Base-by-base conservation (phyloP, 352 stramenopile species). In the Stramenopiles sp. region DNA sequence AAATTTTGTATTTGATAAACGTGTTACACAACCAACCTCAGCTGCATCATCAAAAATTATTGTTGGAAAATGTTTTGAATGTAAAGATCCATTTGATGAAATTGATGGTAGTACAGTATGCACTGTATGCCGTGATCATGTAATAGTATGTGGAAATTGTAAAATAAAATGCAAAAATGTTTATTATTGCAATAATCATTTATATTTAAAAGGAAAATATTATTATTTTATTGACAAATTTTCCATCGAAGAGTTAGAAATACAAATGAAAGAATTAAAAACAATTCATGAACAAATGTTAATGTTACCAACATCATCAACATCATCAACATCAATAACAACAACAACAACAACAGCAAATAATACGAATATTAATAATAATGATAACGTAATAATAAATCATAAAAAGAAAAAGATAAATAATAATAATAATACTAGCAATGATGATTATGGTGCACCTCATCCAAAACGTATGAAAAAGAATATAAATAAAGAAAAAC, bases 1-100 rank as follows among this genome's bases (percentile, higher is more conserved):
- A 43, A 88, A 90, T 78, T 91, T 91, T 85, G 86, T 90, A 6
- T 93, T 93, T 79, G 88, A 93, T 83, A 82, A 74, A 6, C 78
- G 83, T 43, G 65, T 76, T 4, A 76, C 65, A 20, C 65, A 76
- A 33, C 65, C 65, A 13, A 81, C 90, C 73, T 78, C 90, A 69
- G 89, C 79, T 80, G 83, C 84, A 30, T 89, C 86, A 13, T 79
- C 84, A 13, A 77, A 83, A 76, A 84, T 83, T 0, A 78, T 94
- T 69, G 87, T 88, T 23, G 89, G 89, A 0, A 82, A 85, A 73
- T 94, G 89, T 79, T 84, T 86, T 31, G 80, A 79, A 6, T 94
- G 89, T 78, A 79, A 85, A 0, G 78, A 80, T 29, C 87, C 87
- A 0, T 85, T 91, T 79, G 89, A 94, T 32, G 63, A 82, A 53